These are phyloP conservation scores for Sporobolomyces pararoseus DNA, from an alignment of 768 basidiomycete genomes.

Conservation along the genomic window DNA sequence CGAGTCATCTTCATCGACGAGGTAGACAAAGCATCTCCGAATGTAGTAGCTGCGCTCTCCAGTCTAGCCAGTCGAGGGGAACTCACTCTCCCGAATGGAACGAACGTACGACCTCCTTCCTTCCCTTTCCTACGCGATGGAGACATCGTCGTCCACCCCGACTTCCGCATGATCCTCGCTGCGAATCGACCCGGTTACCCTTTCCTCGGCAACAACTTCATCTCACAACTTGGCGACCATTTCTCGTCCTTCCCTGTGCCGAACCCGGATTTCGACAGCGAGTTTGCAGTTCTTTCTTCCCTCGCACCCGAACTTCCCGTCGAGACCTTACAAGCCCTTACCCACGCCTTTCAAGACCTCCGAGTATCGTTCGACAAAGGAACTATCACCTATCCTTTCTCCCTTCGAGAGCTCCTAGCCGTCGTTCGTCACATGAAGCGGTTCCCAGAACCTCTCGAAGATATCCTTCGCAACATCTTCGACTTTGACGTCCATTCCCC, in stretches of 20 bases:
- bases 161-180: conserved; percentile 36
- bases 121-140: background rate
- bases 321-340: conserved; percentile 10
- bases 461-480: conserved; percentile 26
- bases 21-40: conserved; percentile 34
- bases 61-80: conserved; percentile 38
- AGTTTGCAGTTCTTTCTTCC: conserved; percentile 12
- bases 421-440: conserved; percentile 28
- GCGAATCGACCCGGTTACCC: conserved; percentile 32
- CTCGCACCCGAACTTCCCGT: conserved; percentile 27
- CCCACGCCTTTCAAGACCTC: conserved; percentile 20
- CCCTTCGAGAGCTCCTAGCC: conserved; percentile 34
- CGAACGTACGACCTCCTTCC: no score
- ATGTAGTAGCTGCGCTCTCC: conserved; percentile 21
- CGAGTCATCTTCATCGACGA: conserved; percentile 36
- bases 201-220: conserved; percentile 33
- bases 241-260: conserved; percentile 25
- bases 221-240: conserved; percentile 20
- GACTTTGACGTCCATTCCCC: conserved; percentile 34
- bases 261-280: conserved; percentile 30
- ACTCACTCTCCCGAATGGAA: conserved; percentile 27
- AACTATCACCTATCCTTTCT: conserved; percentile 32
- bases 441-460: conserved; percentile 26
- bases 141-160: conserved; percentile 26
- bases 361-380: conserved; percentile 28